A percentile compares a stretch with the other conserved stretches of the same genome.
Evolutionary conservation across 1,284 basidiomycete genomes (phyloP).

Genomic region (Marasmius oreades): DNA sequence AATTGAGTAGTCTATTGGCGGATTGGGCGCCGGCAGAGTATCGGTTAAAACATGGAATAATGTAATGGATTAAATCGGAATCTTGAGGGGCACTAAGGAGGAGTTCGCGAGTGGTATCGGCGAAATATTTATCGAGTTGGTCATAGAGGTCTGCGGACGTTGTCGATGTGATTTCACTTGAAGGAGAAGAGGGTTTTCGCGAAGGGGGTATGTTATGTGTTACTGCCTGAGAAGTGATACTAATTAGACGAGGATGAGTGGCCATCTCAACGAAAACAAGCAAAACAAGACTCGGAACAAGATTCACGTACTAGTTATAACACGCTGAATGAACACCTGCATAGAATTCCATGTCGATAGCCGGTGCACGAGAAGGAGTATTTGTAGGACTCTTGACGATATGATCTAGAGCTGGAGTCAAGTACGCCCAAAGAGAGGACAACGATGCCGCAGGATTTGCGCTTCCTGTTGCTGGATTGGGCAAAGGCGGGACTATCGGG

Average conservation of each 20-base stretch:
- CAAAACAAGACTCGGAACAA: too few relatives aligned
- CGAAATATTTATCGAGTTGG: constrained; percentile 49
- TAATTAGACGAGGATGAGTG: too few relatives aligned
- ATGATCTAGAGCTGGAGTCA: constrained; percentile 70
- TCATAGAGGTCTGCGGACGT: constrained; percentile 68
- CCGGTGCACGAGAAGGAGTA: constrained; percentile 53
- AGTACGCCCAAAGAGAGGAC: constrained; percentile 67
- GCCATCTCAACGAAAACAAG: too few relatives aligned
- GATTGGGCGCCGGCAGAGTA: constrained; percentile 63
- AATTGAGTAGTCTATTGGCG: constrained; percentile 68
- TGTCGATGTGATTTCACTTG: constrained; percentile 23
- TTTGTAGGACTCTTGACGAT: constrained; percentile 67
- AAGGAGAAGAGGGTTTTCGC: constrained; percentile 13
- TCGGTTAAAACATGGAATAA: constrained; percentile 65
- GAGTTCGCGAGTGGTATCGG: constrained; percentile 45
- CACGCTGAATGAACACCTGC: constrained; percentile 74
- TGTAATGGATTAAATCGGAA: constrained; percentile 60
- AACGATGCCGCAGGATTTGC: constrained; percentile 71
- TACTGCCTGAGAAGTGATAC: constrained; percentile 61
- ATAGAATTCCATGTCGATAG: constrained; percentile 68
- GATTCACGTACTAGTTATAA: constrained; percentile 60
- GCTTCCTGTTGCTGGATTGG: constrained; percentile 57
- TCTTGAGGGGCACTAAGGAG: constrained; percentile 60
- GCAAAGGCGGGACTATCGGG: constrained; percentile 33
- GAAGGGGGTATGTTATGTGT: constrained; percentile 26